phyloP scores from a whole-genome alignment of 2,329 filamentous ascomycete genomes.

The Phialemonium atrogriseum region DNA sequence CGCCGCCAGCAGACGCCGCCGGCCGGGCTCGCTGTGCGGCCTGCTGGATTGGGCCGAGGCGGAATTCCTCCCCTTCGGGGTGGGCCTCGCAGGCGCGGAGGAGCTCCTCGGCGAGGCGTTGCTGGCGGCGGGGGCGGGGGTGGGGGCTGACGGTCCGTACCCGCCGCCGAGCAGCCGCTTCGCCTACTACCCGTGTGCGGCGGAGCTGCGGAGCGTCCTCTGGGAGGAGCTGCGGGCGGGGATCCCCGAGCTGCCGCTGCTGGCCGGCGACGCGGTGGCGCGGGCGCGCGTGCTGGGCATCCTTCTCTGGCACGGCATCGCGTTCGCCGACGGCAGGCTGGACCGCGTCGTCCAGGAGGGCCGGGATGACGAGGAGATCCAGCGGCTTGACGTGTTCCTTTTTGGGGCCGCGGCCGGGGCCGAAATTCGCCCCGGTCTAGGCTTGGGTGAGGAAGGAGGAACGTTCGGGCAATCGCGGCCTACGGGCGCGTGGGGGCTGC shows the following conservation, averaged over 20 bases:
- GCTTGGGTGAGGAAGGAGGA: no score
- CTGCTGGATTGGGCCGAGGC: slow-evolving; percentile 59
- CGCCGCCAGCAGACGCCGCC: neutral
- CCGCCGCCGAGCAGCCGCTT: slow-evolving; percentile 21
- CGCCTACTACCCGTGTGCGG: slow-evolving; percentile 35
- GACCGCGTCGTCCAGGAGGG: slow-evolving; percentile 46
- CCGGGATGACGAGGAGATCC: slow-evolving; percentile 44
- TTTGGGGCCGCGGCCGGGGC: neutral
- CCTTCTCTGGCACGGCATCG: slow-evolving; percentile 55
- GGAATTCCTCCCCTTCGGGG: slow-evolving; percentile 51
- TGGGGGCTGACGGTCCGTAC: slow-evolving; percentile 2
- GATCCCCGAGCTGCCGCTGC: slow-evolving; percentile 27
- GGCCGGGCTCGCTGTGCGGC: slow-evolving; percentile 29
- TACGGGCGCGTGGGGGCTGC: no score
- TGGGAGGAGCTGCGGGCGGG: slow-evolving; percentile 33
- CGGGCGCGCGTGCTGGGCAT: slow-evolving; percentile 44
- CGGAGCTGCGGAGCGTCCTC: slow-evolving; percentile 35
- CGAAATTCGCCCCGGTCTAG: no score
- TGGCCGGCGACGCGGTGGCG: slow-evolving; percentile 25
- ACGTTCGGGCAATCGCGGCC: no score
- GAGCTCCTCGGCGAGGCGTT: slow-evolving; percentile 44
- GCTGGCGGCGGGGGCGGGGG: neutral
- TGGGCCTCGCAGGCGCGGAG: slow-evolving; percentile 52
- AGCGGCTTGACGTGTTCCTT: slow-evolving; percentile 32
- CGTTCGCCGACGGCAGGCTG: slow-evolving; percentile 52